These are phyloP conservation scores for Heterobasidion occidentale DNA, from an alignment of 1,284 basidiomycete genomes.

Conservation along the genomic window DNA sequence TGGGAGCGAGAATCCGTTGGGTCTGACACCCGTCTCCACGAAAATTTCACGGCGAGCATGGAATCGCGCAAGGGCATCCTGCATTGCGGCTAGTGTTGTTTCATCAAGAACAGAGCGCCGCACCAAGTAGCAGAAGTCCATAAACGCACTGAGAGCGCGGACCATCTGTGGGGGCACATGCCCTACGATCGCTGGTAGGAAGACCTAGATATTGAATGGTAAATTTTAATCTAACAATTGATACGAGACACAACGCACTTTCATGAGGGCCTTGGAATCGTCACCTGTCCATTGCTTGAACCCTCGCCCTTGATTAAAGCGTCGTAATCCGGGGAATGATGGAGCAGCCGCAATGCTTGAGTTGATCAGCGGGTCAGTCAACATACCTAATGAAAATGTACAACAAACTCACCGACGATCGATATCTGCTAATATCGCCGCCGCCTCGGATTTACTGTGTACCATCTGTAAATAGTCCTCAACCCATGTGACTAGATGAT, in stretches of 20 bases:
- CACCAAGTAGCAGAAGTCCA: slow-evolving; percentile 15
- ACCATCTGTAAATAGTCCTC: slow-evolving; percentile 18
- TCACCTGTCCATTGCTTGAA: slow-evolving; percentile 15
- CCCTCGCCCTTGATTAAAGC: slow-evolving; percentile 10
- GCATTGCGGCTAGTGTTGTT: neutral
- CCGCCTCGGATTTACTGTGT: slow-evolving; percentile 10
- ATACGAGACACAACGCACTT: slow-evolving; percentile 1
- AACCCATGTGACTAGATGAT: slow-evolving; percentile 29
- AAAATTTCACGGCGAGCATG: slow-evolving; percentile 11
- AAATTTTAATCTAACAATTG: too few species aligned
- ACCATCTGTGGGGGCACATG: slow-evolving; percentile 11
- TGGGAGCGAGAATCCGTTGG: slow-evolving; percentile 10
- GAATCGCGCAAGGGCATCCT: slow-evolving; percentile 7
- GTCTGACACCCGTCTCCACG: slow-evolving; percentile 5
- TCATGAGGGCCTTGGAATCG: slow-evolving; percentile 14
- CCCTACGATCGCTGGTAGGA: slow-evolving; percentile 11
- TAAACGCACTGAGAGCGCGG: slow-evolving; percentile 5
- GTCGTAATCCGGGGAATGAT: slow-evolving; percentile 4
- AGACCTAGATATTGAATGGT: slow-evolving; percentile 11
- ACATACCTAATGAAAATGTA: neutral
- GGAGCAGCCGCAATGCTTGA: slow-evolving; percentile 7
- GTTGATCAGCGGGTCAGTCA: neutral
- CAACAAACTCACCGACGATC: neutral
- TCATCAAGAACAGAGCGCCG: neutral
- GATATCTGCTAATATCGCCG: slow-evolving; percentile 21